Evolutionary conservation across 1,139 yeast genomes (phyloP).

Genomic region (Pneumocystis murina): DNA sequence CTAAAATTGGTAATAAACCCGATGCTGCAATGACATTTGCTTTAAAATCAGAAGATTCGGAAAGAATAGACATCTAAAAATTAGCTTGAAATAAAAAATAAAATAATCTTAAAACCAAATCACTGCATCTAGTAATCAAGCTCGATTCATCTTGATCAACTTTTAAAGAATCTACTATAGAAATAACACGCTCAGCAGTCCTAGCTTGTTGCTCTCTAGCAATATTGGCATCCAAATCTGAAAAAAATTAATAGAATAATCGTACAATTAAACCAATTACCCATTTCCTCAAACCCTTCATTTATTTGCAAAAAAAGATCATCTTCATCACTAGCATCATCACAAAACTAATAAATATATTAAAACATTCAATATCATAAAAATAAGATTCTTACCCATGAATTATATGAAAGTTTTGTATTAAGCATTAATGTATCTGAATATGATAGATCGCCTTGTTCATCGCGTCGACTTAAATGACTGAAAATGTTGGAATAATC

Average conservation of each 20-base stretch:
- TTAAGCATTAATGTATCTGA: not conserved
- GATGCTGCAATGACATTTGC: slow-evolving; percentile 32
- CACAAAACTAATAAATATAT: slow-evolving; percentile 1
- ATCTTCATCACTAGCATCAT: slow-evolving; percentile 15
- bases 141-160: slow-evolving; percentile 5
- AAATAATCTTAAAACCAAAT: slow-evolving; percentile 1
- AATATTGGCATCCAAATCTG: slow-evolving; percentile 16
- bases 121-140: slow-evolving; percentile 1
- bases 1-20: slow-evolving; percentile 36
- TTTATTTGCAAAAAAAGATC: slow-evolving; percentile 21
- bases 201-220: slow-evolving; percentile 19
- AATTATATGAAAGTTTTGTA: slow-evolving; percentile 2
- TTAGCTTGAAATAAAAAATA: not conserved
- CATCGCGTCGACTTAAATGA: not conserved
- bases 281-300: slow-evolving; percentile 15
- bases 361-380: not conserved
- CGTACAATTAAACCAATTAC: not conserved
- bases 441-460: not conserved
- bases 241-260: not conserved
- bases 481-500: slow-evolving; percentile 16
- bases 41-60: slow-evolving; percentile 23
- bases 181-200: slow-evolving; percentile 15
- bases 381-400: not conserved
- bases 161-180: slow-evolving; percentile 14
- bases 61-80: slow-evolving; percentile 22